A percentile compares a stretch with the other conserved stretches of the same genome.
phyloP scores from a whole-genome alignment of 441 rosid species.

The Pelargonium myrrhifolium region DNA sequence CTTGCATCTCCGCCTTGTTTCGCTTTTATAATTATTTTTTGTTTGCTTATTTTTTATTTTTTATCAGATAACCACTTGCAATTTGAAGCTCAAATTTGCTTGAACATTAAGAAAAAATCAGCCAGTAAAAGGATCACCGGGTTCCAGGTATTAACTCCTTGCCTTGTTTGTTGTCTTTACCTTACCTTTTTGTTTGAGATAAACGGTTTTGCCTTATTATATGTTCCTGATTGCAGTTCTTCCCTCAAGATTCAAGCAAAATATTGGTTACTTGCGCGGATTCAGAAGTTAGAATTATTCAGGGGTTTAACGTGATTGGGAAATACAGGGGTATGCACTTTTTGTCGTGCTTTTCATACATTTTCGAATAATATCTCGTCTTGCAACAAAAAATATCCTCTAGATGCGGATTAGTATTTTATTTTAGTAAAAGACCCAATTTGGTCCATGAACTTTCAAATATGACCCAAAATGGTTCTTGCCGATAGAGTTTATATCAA shows the following conservation, averaged over 20 bases:
- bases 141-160: conserved; percentile 50
- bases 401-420: neutral
- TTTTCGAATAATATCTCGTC: neutral
- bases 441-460: too few species aligned
- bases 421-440: too few species aligned
- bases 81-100: conserved; percentile 58
- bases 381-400: too few species aligned
- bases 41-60: conserved; percentile 12
- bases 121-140: conserved; percentile 67
- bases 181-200: neutral
- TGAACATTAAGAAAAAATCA: conserved; percentile 61
- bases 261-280: conserved; percentile 84
- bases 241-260: conserved; percentile 62
- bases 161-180: conserved; percentile 13
- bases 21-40: conserved; percentile 1
- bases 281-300: conserved; percentile 70
- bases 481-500: too few species aligned
- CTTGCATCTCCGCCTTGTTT: neutral
- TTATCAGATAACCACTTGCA: conserved; percentile 64
- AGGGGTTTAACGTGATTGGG: conserved; percentile 57
- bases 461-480: too few species aligned
- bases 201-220: conserved; percentile 9
- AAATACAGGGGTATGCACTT: conserved; percentile 60
- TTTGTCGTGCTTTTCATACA: neutral
- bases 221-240: conserved; percentile 36